Conservation (phyloP, 1,139 yeast species). For the Schwanniomyces etchellsii region DNA sequence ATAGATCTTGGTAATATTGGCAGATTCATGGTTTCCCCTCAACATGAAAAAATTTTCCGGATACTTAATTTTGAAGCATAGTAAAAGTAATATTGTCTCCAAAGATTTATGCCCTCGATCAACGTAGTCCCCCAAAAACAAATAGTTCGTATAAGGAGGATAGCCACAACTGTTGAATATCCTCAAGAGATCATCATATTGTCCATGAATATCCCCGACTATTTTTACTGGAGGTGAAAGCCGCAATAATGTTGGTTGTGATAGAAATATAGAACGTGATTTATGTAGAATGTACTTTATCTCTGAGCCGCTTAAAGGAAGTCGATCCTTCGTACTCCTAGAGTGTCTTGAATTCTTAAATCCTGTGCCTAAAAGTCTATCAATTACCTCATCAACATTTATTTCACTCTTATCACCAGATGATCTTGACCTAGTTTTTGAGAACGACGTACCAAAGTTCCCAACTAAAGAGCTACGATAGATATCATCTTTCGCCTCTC, state of each 20-base stretch:
- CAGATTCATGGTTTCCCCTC: constrained; percentile 96
- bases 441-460: constrained; percentile 23
- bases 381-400: constrained; percentile 53
- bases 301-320: constrained; percentile 47
- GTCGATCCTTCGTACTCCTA: constrained; percentile 34
- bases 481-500: constrained; percentile 3
- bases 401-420: constrained; percentile 16
- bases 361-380: constrained; percentile 46
- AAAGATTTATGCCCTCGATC: constrained; percentile 94
- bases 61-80: constrained; percentile 91
- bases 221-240: constrained; percentile 93
- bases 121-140: constrained; percentile 92
- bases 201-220: constrained; percentile 98
- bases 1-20: constrained; percentile 89
- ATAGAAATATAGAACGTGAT: constrained; percentile 81
- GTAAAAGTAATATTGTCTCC: constrained; percentile 78
- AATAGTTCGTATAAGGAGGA: constrained; percentile 92
- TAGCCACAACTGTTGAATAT: constrained; percentile 94
- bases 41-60: constrained; percentile 92
- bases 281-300: constrained; percentile 60
- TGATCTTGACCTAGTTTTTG: constrained; percentile 5
- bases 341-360: constrained; percentile 17
- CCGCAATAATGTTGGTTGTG: constrained; percentile 86
- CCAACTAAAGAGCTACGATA: constrained; percentile 18
- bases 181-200: constrained; percentile 84